Evolutionary conservation across 306 rosid species (phyloP).

Genomic region (Sicyos edulis): DNA sequence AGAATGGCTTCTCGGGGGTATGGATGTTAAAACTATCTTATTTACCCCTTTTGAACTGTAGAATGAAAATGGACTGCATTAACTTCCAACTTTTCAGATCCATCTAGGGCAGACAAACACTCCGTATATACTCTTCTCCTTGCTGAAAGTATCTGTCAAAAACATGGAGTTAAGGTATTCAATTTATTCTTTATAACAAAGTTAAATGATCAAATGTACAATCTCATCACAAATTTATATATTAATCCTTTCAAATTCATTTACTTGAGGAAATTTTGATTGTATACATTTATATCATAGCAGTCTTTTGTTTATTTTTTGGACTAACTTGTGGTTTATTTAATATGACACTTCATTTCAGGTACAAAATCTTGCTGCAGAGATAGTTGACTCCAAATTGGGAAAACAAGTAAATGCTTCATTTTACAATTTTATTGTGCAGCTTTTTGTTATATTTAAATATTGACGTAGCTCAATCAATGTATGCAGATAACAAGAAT

Average conservation of each 20-base stretch:
- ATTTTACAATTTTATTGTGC: constrained; percentile 13
- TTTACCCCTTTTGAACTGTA: neutral
- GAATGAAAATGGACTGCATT: constrained; percentile 25
- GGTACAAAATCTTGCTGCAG: constrained; percentile 92
- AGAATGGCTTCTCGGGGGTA: constrained; percentile 90
- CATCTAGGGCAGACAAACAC: constrained; percentile 75
- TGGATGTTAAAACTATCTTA: constrained; percentile 13
- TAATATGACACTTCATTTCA: constrained; percentile 32
- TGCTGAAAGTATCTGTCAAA: constrained; percentile 75
- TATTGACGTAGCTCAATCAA: neutral
- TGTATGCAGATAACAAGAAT: constrained; percentile 60
- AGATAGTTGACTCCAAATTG: constrained; percentile 77
- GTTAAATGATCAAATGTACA: neutral
- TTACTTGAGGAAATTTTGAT: constrained; percentile 12
- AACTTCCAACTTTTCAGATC: constrained; percentile 52
- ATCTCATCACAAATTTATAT: neutral
- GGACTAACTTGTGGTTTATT: too few relatives aligned
- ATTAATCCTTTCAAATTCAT: neutral
- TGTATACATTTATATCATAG: too few relatives aligned
- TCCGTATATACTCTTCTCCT: constrained; percentile 82
- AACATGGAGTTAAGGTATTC: constrained; percentile 70
- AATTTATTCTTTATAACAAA: constrained; percentile 7
- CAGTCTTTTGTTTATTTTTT: too few relatives aligned
- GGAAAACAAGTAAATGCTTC: constrained; percentile 76
- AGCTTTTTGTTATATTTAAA: neutral